A percentile compares a stretch with the other conserved stretches of the same genome.
Conservation (phyloP, 441 rosid genomes). For the Jatropha podagrica region DNA sequence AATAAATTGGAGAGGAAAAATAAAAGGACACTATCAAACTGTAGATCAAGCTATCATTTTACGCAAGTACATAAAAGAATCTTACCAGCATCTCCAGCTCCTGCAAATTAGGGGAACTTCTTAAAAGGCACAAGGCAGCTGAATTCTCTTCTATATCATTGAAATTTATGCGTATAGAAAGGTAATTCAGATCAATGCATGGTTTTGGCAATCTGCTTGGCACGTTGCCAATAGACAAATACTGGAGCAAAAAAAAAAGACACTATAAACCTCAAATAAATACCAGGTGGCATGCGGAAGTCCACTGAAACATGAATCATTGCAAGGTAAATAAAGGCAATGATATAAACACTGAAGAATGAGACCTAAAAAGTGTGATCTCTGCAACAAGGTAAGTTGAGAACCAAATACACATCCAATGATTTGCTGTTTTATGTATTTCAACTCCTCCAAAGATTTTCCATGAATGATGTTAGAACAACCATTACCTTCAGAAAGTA, state of each 20-base stretch:
- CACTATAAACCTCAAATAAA: conserved; percentile 12
- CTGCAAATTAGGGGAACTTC: conserved; percentile 63
- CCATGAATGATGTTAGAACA: neutral
- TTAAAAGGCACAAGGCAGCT: conserved; percentile 60
- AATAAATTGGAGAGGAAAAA: neutral
- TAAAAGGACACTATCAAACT: neutral
- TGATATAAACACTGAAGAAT: neutral
- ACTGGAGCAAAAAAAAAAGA: conserved; percentile 42
- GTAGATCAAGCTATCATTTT: neutral
- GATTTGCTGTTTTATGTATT: neutral
- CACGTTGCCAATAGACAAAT: conserved; percentile 53
- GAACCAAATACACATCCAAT: neutral
- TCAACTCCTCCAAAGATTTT: neutral
- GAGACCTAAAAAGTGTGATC: neutral
- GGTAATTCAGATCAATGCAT: conserved; percentile 60
- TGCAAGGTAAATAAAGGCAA: conserved; percentile 5
- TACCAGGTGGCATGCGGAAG: conserved; percentile 2
- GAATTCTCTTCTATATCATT: conserved; percentile 55
- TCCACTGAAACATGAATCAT: conserved; percentile 2
- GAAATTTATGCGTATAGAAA: conserved; percentile 64
- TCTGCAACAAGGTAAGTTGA: neutral
- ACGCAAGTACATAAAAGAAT: neutral
- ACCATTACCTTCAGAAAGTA: conserved; percentile 62
- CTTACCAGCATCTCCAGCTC: conserved; percentile 69
- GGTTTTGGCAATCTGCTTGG: conserved; percentile 55